Conservation (phyloP, 768 basidiomycete genomes). For the Imleria badia region DNA sequence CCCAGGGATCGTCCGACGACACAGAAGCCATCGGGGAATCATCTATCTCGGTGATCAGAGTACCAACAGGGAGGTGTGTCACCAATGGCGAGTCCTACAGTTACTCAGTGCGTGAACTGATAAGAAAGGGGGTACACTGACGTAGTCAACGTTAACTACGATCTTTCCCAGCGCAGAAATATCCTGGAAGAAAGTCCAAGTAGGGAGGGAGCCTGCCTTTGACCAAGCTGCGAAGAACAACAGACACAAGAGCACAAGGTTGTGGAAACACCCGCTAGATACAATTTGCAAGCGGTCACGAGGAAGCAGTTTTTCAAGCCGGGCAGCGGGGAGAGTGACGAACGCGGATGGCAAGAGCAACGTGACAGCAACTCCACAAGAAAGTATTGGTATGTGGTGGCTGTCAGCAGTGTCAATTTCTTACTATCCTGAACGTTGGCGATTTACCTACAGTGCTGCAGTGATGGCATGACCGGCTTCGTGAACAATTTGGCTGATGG, state of each 20-base stretch:
- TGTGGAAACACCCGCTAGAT: slow-evolving; percentile 78
- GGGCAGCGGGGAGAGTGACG: slow-evolving; percentile 54
- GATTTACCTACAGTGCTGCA: slow-evolving; percentile 62
- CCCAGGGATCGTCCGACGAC: slow-evolving; percentile 43
- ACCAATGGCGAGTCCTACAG: slow-evolving; percentile 60
- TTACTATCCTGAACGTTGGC: not conserved
- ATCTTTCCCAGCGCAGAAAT: slow-evolving; percentile 50
- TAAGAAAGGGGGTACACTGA: slow-evolving; percentile 33
- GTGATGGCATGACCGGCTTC: slow-evolving; percentile 79
- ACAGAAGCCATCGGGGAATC: slow-evolving; percentile 48
- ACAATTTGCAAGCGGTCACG: slow-evolving; percentile 57
- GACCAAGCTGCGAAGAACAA: slow-evolving; percentile 39
- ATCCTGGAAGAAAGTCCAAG: slow-evolving; percentile 50
- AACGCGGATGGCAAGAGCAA: slow-evolving; percentile 73
- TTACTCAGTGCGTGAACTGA: slow-evolving; percentile 5
- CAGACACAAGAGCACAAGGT: slow-evolving; percentile 57
- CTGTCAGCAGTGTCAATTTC: slow-evolving; percentile 37
- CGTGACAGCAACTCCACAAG: slow-evolving; percentile 60
- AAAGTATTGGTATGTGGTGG: slow-evolving; percentile 60
- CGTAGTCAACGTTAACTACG: slow-evolving; percentile 53
- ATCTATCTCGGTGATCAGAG: slow-evolving; percentile 64
- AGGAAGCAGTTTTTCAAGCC: slow-evolving; percentile 38
- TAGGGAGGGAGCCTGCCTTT: slow-evolving; percentile 27
- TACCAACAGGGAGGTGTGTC: slow-evolving; percentile 53
- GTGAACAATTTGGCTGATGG: slow-evolving; percentile 68